Percentiles rank a stretch among this genome's conserved stretches.
Conservation (phyloP, 2,329 filamentous ascomycete species). For the Lasiodiplodia sp. region DNA sequence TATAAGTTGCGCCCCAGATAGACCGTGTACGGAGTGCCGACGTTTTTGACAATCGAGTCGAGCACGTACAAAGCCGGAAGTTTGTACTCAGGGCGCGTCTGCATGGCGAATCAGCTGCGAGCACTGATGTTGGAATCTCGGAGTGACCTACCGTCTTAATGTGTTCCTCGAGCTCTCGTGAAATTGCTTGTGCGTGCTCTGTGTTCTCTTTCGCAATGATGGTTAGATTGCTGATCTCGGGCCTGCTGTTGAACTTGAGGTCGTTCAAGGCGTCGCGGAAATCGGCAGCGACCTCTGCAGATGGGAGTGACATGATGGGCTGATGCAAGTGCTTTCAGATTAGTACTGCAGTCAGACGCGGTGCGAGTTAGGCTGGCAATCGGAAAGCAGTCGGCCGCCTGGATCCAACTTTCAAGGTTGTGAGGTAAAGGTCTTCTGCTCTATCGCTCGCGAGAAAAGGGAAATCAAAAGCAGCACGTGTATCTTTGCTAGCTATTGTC, state of each 20-base stretch:
- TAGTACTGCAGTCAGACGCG: conserved; percentile 30
- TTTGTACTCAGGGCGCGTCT: conserved; percentile 90
- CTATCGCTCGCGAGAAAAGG: conserved; percentile 50
- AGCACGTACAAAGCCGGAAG: conserved; percentile 96
- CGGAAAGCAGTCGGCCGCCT: conserved; percentile 23
- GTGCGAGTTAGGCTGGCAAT: conserved; percentile 35
- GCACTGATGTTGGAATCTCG: not conserved
- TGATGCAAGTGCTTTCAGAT: conserved; percentile 34
- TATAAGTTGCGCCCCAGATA: conserved; percentile 94
- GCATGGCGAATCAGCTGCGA: conserved; percentile 49
- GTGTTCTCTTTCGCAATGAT: conserved; percentile 98
- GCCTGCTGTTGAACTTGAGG: conserved; percentile 86
- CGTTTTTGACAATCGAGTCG: conserved; percentile 98
- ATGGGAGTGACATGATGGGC: conserved; percentile 68
- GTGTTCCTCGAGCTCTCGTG: conserved; percentile 87
- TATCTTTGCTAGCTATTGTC: conserved; percentile 59
- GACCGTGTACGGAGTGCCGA: conserved; percentile 94
- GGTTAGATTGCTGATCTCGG: conserved; percentile 96
- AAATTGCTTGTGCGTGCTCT: conserved; percentile 92
- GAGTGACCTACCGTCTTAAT: conserved; percentile 86
- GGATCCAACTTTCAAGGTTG: conserved; percentile 27
- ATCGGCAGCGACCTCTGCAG: conserved; percentile 91
- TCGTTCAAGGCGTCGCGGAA: conserved; percentile 94
- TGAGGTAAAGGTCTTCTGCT: conserved; percentile 28
- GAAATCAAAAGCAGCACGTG: conserved; percentile 49